A percentile compares a stretch with the other conserved stretches of the same genome.
Evolutionary conservation across 192 early-diverging fungal species (phyloP).

Genomic region (Paraglomus occultum): DNA sequence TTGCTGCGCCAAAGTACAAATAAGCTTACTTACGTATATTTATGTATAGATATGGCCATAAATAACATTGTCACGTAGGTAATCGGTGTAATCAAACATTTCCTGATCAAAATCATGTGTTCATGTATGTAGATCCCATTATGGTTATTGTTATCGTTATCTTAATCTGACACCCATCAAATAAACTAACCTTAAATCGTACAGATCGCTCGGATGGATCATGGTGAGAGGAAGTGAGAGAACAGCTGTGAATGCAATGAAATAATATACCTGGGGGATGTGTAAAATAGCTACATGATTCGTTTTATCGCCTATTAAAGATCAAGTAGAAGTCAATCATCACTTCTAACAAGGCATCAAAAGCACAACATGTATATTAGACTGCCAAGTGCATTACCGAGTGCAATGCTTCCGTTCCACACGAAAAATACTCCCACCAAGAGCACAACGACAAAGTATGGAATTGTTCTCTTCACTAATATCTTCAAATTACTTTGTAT

Average conservation of each 20-base stretch:
- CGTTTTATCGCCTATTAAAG: constrained; percentile 69
- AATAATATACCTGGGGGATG: constrained; percentile 87
- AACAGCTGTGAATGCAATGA: constrained; percentile 56
- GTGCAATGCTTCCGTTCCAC: constrained; percentile 81
- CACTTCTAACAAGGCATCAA: not conserved
- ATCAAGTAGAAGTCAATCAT: not conserved
- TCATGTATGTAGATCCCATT: too few species aligned
- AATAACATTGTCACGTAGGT: too few species aligned
- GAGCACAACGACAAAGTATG: constrained; percentile 49
- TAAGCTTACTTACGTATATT: too few species aligned
- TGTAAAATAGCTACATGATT: constrained; percentile 82
- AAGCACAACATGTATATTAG: not conserved
- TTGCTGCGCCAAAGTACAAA: too few species aligned
- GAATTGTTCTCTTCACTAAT: constrained; percentile 30
- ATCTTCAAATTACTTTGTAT: too few species aligned
- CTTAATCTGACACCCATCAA: too few species aligned
- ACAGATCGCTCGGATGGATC: too few species aligned
- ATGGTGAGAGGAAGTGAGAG: constrained; percentile 31
- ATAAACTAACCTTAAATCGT: too few species aligned
- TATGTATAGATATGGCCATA: too few species aligned
- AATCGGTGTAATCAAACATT: too few species aligned
- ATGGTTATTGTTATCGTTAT: too few species aligned
- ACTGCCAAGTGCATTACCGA: constrained; percentile 47
- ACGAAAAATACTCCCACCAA: constrained; percentile 68
- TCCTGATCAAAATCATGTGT: too few species aligned